A percentile compares a stretch with the other conserved stretches of the same genome.
phyloP scores from a whole-genome alignment of 768 basidiomycete species.

The Holtermannia corniformis region DNA sequence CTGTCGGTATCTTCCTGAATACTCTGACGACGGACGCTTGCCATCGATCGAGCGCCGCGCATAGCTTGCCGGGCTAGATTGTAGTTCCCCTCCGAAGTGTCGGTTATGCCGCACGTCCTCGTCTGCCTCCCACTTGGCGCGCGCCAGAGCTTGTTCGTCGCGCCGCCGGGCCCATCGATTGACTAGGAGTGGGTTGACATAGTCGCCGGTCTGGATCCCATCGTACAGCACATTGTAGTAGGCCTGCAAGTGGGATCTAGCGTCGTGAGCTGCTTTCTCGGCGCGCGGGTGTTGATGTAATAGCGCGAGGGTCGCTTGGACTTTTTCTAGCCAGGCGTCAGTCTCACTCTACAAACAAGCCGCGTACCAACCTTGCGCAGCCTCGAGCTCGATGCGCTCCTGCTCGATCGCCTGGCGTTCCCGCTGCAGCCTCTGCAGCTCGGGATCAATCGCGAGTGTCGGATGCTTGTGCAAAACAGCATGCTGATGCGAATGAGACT shows the following conservation, averaged over 20 bases:
- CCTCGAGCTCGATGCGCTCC: constrained; percentile 26
- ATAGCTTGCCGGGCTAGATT: constrained; percentile 13
- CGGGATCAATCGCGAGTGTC: too few species aligned
- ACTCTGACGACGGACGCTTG: neutral
- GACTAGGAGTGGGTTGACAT: constrained; percentile 26
- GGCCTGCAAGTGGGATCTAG: constrained; percentile 22
- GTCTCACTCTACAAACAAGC: neutral
- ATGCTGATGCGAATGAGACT: too few species aligned
- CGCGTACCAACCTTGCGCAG: constrained; percentile 24
- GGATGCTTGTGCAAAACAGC: too few species aligned
- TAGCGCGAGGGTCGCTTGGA: constrained; percentile 16
- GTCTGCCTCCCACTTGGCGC: constrained; percentile 20
- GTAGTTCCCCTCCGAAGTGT: constrained; percentile 4
- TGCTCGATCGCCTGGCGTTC: constrained; percentile 13
- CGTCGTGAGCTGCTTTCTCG: constrained; percentile 19
- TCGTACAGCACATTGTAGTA: constrained; percentile 30
- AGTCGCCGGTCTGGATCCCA: constrained; percentile 24
- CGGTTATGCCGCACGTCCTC: neutral
- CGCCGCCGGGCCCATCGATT: constrained; percentile 24
- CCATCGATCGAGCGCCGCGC: neutral
- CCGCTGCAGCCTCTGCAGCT: constrained; percentile 11
- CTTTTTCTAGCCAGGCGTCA: neutral
- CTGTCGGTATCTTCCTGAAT: neutral
- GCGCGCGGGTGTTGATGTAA: constrained; percentile 27
- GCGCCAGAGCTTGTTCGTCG: constrained; percentile 19